Base-by-base conservation (phyloP, 495 filamentous ascomycete species). In the Rhizodiscina lignyota region DNA sequence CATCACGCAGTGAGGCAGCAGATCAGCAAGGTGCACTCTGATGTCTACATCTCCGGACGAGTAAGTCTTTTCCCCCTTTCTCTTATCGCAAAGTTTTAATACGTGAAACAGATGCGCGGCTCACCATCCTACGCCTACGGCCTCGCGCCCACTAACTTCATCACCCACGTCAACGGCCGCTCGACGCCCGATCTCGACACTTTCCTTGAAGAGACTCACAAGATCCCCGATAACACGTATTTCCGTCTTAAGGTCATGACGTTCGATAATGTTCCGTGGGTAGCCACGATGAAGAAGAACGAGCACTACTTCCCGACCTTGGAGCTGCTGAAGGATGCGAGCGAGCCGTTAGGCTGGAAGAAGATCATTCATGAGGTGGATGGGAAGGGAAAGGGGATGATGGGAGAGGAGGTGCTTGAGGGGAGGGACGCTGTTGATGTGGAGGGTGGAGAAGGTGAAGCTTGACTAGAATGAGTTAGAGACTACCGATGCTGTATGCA, bases 241-340 rank as follows among this genome's bases (percentile, higher is more conserved):
- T 94, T 97, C 74, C 72, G 91, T 17, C 65, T 99, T 11, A 77
- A 80, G 41, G 82, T 86, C 6, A 80, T 94, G 51, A 96, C 89
- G 2, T 99, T 96, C 49, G 89, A 99, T 52, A 91, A 89, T 42
- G 84, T 96, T 12, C 87, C 85, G 11, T 99, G 86, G 79, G 82
- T 96, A 18, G 80, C 89, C 15, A 94, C 87, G 18, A 94, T 99
- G 76, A 99, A 99, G 74, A 99, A 99, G 73, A 91, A 92, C 53
- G 91, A 99, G 54, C 89, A 99, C 56, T 99, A 99, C 52, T 61
- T 61, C 43, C 58, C 58, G 1, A 61, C 56, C 4, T 43, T 55
- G 20, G 58, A 61, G 49, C 57, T 55, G 38, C 32, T 53, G 20
- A 61, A 59, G 49, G 58, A 59, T 37, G 5, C 40, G 10, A n/a